Conservation (phyloP, 2,329 filamentous ascomycete species). For the Lachnellula arida region DNA sequence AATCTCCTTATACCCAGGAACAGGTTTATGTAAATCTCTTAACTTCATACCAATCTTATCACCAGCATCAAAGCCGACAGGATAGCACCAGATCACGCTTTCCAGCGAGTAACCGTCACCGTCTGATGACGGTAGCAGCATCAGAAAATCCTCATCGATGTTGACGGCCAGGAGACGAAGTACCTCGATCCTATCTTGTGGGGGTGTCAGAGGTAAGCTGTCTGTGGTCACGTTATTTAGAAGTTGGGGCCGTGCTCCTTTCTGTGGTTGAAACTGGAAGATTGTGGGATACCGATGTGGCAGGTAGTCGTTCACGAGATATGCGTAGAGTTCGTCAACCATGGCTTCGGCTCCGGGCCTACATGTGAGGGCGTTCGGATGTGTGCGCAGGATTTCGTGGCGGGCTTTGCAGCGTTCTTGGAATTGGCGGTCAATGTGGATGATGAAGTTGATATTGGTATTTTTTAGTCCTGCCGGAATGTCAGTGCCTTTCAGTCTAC, state of each 20-base stretch:
- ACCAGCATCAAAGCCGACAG: slow-evolving; percentile 49
- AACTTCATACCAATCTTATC: slow-evolving; percentile 48
- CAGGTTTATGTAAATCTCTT: slow-evolving; percentile 49
- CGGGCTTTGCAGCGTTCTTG: slow-evolving; percentile 1
- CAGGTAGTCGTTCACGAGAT: slow-evolving; percentile 48
- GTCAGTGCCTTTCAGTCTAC: background rate
- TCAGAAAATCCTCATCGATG: slow-evolving; percentile 54
- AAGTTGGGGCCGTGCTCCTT: slow-evolving; percentile 6
- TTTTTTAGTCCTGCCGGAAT: slow-evolving; percentile 45
- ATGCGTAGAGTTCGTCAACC: slow-evolving; percentile 50
- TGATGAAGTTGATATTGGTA: slow-evolving; percentile 46
- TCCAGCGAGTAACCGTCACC: slow-evolving; percentile 44
- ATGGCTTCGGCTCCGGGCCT: slow-evolving; percentile 33
- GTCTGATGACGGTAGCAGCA: slow-evolving; percentile 44
- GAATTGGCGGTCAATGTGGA: slow-evolving; percentile 52
- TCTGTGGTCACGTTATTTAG: slow-evolving; percentile 42
- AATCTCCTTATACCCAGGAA: slow-evolving; percentile 50
- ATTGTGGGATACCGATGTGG: slow-evolving; percentile 50
- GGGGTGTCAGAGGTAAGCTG: slow-evolving; percentile 34
- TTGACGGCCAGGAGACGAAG: slow-evolving; percentile 44
- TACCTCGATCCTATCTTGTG: slow-evolving; percentile 33
- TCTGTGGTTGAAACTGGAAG: slow-evolving; percentile 31
- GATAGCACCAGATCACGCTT: slow-evolving; percentile 50
- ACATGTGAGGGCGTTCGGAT: background rate
- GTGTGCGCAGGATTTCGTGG: slow-evolving; percentile 3